Conservation (phyloP, 2,329 filamentous ascomycete genomes). For the Exophiala sp. region DNA sequence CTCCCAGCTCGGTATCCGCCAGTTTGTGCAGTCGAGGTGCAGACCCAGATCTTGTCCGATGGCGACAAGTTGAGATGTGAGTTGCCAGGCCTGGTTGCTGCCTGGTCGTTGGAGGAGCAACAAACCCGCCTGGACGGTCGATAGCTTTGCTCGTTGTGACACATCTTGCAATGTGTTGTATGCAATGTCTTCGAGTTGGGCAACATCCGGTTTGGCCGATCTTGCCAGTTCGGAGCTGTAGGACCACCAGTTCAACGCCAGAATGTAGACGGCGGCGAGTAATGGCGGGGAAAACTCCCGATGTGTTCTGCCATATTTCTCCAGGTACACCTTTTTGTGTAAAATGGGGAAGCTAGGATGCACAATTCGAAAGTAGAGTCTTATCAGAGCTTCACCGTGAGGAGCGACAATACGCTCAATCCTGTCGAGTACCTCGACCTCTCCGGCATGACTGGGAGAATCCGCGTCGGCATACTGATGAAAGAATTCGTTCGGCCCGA, state of each 20-base stretch:
- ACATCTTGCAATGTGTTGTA: conserved; percentile 26
- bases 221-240: conserved; percentile 41
- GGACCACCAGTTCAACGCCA: conserved; percentile 87
- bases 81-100: conserved; percentile 46
- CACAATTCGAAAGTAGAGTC: conserved; percentile 76
- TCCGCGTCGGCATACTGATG: conserved; percentile 28
- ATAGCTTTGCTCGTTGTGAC: conserved; percentile 44
- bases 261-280: conserved; percentile 74
- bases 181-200: conserved; percentile 24
- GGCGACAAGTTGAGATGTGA: conserved; percentile 54
- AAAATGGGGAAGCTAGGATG: conserved; percentile 80
- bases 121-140: conserved; percentile 54
- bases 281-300: conserved; percentile 72
- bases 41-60: conserved; percentile 58
- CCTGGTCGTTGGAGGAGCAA: conserved; percentile 51
- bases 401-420: conserved; percentile 72
- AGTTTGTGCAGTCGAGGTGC: conserved; percentile 59
- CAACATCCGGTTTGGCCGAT: conserved; percentile 28
- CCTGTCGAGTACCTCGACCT: conserved; percentile 28
- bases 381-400: conserved; percentile 71
- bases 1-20: conserved; percentile 63
- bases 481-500: conserved; percentile 28
- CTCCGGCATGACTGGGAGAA: conserved; percentile 25
- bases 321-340: conserved; percentile 74
- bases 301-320: conserved; percentile 71